phyloP scores from a whole-genome alignment of 345 rosid species.

The Populus ilicifolia region DNA sequence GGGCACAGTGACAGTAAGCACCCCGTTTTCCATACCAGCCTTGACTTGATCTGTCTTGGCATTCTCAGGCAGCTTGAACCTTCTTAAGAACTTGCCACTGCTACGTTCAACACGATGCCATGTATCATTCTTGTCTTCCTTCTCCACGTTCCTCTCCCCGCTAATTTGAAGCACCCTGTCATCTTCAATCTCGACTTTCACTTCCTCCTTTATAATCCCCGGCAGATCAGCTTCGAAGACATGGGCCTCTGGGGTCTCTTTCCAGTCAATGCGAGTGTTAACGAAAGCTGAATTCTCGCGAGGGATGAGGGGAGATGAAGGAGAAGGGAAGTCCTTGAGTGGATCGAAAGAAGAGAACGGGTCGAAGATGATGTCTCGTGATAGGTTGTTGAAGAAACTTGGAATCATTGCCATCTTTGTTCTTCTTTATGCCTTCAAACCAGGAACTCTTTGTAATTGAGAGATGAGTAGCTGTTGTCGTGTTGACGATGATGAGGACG shows the following conservation, averaged over 20 bases:
- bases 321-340: not conserved
- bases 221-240: not conserved
- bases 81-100: not conserved
- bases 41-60: not conserved
- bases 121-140: not conserved
- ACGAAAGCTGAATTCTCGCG: not conserved
- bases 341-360: not conserved
- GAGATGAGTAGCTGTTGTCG: too few relatives aligned
- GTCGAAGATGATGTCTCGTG: not conserved
- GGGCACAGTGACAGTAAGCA: not conserved
- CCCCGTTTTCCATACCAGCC: not conserved
- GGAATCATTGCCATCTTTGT: too few relatives aligned
- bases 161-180: not conserved
- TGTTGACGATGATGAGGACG: too few relatives aligned
- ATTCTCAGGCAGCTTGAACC: not conserved
- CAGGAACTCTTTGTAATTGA: too few relatives aligned
- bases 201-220: not conserved
- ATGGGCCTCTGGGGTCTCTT: not conserved
- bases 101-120: not conserved
- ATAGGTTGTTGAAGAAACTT: too few relatives aligned
- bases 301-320: not conserved
- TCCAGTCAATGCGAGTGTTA: not conserved
- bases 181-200: not conserved
- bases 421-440: too few relatives aligned
- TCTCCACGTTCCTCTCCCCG: not conserved